These are phyloP conservation scores for Metrosideros polymorpha DNA, from an alignment of 441 rosid species.

Conservation along the genomic window DNA sequence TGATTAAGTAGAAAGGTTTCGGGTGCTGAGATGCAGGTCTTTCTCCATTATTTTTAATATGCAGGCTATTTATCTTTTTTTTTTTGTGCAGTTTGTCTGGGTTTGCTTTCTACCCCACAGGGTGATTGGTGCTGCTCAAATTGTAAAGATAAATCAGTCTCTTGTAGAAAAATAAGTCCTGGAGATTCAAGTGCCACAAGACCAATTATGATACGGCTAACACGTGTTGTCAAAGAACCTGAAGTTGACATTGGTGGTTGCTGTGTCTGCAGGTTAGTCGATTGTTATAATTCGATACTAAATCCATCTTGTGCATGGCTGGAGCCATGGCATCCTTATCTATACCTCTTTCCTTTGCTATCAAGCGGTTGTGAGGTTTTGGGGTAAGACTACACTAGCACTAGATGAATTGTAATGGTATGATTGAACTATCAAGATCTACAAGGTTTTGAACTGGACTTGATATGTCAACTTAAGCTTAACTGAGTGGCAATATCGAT, in stretches of 20 bases:
- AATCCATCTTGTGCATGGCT: not conserved
- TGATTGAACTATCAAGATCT: too few species aligned
- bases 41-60: not conserved
- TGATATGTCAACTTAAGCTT: not conserved
- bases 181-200: constrained; percentile 29
- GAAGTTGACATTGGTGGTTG: constrained; percentile 88
- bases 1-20: not conserved
- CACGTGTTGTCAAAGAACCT: constrained; percentile 64
- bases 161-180: constrained; percentile 28
- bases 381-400: not conserved
- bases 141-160: constrained; percentile 45
- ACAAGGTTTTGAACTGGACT: too few species aligned
- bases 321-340: not conserved
- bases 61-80: not conserved
- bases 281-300: not conserved
- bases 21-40: not conserved
- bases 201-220: constrained; percentile 50
- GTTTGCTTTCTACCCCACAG: constrained; percentile 47
- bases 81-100: constrained; percentile 69
- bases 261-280: constrained; percentile 77
- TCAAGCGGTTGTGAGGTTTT: not conserved
- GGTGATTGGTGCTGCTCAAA: constrained; percentile 71
- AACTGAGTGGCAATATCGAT: not conserved
- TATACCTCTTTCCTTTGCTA: not conserved
- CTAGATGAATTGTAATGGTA: too few species aligned